Evolutionary conservation across 2,329 filamentous ascomycete genomes (phyloP).

Genomic region (Paradendryphiella salina): DNA sequence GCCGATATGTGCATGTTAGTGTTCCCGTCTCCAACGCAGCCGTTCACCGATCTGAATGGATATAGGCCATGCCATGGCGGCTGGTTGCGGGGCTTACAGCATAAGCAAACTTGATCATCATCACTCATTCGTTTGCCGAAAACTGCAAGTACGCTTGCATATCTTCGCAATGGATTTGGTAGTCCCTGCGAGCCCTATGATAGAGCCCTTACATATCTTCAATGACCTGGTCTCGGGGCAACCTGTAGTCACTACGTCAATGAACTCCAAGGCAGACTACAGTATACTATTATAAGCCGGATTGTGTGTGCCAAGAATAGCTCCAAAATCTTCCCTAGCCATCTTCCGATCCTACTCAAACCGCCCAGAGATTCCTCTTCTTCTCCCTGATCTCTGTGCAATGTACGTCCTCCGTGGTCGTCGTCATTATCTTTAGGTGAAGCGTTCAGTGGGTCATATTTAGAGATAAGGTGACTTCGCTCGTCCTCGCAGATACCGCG

Average conservation of each 20-base stretch:
- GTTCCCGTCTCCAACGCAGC: neutral
- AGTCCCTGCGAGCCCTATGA: neutral
- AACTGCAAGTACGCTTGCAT: neutral
- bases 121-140: neutral
- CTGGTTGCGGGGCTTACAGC: constrained; percentile 1
- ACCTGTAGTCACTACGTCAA: neutral
- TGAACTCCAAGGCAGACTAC: neutral
- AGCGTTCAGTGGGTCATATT: neutral
- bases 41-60: constrained; percentile 8
- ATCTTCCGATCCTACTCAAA: neutral
- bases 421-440: neutral
- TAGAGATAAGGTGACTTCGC: too few relatives aligned
- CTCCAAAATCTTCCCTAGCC: neutral
- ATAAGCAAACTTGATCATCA: neutral
- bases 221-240: neutral
- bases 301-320: neutral
- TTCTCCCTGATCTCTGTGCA: neutral
- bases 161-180: neutral
- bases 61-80: constrained; percentile 6
- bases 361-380: neutral
- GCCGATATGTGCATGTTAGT: constrained; percentile 3
- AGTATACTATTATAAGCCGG: too few relatives aligned
- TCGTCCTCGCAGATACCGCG: neutral
- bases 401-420: neutral
- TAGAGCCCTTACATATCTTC: neutral